Percentiles rank a stretch among this genome's conserved stretches.
phyloP scores from a whole-genome alignment of 768 basidiomycete genomes.

The Tulasnella sp. region DNA sequence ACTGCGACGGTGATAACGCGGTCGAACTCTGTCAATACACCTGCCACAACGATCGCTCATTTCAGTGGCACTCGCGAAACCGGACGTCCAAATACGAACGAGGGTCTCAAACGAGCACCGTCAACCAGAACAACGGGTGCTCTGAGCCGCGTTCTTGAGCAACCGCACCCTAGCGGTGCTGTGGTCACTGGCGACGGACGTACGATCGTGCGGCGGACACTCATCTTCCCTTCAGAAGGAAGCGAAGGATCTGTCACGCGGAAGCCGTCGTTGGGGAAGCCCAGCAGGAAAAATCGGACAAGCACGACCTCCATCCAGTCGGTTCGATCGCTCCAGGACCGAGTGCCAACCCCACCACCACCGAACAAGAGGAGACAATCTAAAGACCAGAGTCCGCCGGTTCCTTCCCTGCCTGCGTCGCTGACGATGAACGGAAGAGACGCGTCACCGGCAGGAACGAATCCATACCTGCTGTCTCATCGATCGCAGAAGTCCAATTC shows the following conservation, averaged over 20 bases:
- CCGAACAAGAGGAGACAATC: conserved; percentile 32
- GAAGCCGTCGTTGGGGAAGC: conserved; percentile 33
- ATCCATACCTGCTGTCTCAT: conserved; percentile 15
- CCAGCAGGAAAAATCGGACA: conserved; percentile 40
- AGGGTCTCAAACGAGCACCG: neutral
- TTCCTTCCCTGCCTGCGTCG: conserved; percentile 10
- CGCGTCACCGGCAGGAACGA: neutral
- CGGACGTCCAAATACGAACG: neutral
- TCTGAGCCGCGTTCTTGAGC: conserved; percentile 1
- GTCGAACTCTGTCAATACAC: conserved; percentile 20
- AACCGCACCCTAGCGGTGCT: neutral
- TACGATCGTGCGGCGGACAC: conserved; percentile 54
- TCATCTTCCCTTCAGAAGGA: conserved; percentile 64
- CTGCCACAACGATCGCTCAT: neutral
- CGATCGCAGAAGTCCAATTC: conserved; percentile 51
- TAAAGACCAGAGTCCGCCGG: conserved; percentile 17
- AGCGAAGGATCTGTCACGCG: conserved; percentile 40
- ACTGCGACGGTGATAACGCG: conserved; percentile 35
- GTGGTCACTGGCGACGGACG: neutral
- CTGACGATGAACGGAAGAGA: neutral
- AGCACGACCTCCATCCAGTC: conserved; percentile 48
- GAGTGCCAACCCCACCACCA: conserved; percentile 77
- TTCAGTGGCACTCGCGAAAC: neutral
- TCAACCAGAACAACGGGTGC: neutral
- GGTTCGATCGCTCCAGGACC: conserved; percentile 63